Conservation (phyloP, 306 rosid species). For the Prunus davidiana region DNA sequence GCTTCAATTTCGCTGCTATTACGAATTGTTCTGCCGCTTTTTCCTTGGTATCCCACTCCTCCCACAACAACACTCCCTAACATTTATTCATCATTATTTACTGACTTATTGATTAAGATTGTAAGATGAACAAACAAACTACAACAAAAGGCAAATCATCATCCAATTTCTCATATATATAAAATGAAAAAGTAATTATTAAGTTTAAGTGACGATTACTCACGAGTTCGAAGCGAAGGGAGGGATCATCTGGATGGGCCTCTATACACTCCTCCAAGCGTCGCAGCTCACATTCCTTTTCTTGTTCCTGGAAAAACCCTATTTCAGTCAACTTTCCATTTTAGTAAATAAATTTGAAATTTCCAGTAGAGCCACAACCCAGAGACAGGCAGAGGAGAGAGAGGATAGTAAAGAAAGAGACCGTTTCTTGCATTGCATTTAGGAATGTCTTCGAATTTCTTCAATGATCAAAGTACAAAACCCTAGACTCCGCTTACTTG, state of each 20-base stretch:
- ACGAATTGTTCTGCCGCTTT: constrained; percentile 70
- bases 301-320: constrained; percentile 22
- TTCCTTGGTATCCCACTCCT: constrained; percentile 41
- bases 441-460: not conserved
- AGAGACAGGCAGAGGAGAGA: not conserved
- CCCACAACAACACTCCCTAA: constrained; percentile 71
- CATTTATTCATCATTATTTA: not conserved
- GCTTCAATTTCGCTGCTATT: constrained; percentile 67
- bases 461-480: not conserved
- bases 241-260: constrained; percentile 45
- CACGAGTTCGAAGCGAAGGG: constrained; percentile 52
- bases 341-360: not conserved
- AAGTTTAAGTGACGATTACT: not conserved
- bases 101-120: not conserved
- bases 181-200: not conserved
- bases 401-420: not conserved
- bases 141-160: not conserved
- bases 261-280: constrained; percentile 36
- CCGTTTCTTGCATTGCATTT: not conserved
- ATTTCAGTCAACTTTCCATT: not conserved
- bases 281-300: constrained; percentile 21
- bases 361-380: not conserved
- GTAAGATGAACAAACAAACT: not conserved
- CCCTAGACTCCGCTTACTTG: not conserved
- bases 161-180: not conserved